These are phyloP conservation scores for Fusarium sp. DNA, from an alignment of 2,329 filamentous ascomycete genomes.

Conservation along the genomic window DNA sequence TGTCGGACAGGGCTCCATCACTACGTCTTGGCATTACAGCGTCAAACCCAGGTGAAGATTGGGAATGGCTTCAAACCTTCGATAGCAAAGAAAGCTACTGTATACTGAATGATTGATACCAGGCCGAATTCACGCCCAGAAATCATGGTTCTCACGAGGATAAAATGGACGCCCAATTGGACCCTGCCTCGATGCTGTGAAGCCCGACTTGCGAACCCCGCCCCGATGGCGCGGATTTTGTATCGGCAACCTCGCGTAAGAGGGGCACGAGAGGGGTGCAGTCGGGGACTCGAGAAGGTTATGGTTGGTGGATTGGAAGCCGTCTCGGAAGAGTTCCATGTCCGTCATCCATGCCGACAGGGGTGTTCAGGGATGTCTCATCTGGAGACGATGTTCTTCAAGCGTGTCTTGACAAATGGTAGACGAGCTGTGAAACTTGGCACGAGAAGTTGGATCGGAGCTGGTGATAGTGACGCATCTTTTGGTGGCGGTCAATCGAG, in stretches of 20 bases:
- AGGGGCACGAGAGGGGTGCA: neutral
- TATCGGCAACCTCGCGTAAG: constrained; percentile 23
- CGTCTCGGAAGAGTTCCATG: constrained; percentile 8
- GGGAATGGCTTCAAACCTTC: neutral
- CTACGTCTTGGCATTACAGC: neutral
- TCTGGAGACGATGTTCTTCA: neutral
- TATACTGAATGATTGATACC: neutral
- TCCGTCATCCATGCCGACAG: neutral
- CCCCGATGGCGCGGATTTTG: constrained; percentile 13
- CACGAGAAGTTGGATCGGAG: neutral
- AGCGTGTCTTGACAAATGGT: neutral
- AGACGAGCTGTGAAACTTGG: neutral
- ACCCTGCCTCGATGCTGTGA: neutral
- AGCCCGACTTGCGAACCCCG: neutral
- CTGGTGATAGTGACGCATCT: constrained; percentile 2
- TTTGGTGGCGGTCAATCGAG: neutral
- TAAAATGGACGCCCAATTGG: neutral
- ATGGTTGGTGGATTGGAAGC: constrained; percentile 2
- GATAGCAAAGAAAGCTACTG: neutral
- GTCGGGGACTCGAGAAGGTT: neutral
- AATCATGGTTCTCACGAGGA: neutral
- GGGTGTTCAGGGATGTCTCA: neutral
- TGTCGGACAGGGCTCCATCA: neutral
- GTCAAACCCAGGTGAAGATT: no score
- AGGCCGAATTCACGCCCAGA: neutral